Evolutionary conservation across 2,329 filamentous ascomycete genomes (phyloP), one percentile per base, ranked within the genome.

Genomic region (Microsporum canis): DNA sequence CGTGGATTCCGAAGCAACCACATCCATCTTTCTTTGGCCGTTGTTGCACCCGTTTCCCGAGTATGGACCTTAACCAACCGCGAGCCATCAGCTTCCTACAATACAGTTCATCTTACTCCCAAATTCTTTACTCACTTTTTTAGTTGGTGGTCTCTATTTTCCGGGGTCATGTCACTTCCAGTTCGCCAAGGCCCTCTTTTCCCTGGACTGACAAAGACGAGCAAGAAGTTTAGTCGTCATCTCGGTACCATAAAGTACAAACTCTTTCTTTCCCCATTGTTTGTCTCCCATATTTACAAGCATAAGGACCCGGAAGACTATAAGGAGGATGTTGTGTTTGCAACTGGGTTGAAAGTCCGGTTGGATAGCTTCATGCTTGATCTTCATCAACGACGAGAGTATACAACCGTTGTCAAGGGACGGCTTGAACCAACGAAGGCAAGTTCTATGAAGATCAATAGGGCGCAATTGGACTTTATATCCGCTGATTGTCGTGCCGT

Each of bases 181-280:
- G 88, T 99, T 61, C 89, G 94, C 0, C 95, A 99, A 76, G 94
- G 94, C 14, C 82, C 83, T 55, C 80, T 99, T 2, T 99, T 91
- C 85, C 92, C 91, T 4, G 91, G 90, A 0, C 83, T 91, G 29
- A 94, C 96, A 67, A 96, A 96, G 78, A 94, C 90, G 53, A 96
- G 90, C 79, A 99, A 99, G 77, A 99, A 99, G 72, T 99, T 99
- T 72, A 92, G 92, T 12, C 84, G 94, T 57, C 95, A 99, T 74
- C 78, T 99, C 64, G 92, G 91, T n/a, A 99, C 95, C 6, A 91
- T 99, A 79, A 99, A 99, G 78, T 97, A 97, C 77, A 96, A 92
- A 64, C 77, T 99, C 27, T 81, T 97, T 2, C 79, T 99, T 14
- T 95, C 94, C 1, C 94, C 94, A 0, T 77, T 99, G 1, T 99